phyloP scores from a whole-genome alignment of 306 rosid genomes.

The Quercus aquifolioides region DNA sequence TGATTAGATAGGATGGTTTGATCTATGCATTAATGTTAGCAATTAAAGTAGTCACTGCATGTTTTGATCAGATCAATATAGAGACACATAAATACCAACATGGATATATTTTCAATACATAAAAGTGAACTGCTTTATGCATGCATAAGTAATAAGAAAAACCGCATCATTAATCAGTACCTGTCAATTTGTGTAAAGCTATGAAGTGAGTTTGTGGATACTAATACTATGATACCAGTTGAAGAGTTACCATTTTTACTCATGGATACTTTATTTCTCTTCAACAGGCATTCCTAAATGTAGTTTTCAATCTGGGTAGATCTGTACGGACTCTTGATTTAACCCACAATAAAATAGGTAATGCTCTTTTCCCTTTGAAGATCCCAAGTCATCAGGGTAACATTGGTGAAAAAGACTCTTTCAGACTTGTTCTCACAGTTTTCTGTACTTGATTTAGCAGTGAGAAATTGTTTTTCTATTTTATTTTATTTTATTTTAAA shows the following conservation, averaged over 20 bases:
- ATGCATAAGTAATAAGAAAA: not conserved
- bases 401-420: slow-evolving; percentile 18
- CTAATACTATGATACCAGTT: not conserved
- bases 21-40: not conserved
- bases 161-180: not conserved
- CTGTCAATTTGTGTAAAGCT: not conserved
- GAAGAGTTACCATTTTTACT: not conserved
- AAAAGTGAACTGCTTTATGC: not conserved
- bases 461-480: not conserved
- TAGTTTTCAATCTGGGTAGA: slow-evolving; percentile 69
- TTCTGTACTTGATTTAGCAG: slow-evolving; percentile 2
- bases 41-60: not conserved
- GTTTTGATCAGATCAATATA: not conserved
- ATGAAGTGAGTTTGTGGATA: not conserved
- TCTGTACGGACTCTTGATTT: slow-evolving; percentile 86
- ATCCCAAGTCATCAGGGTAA: not conserved
- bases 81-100: not conserved
- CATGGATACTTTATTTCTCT: not conserved
- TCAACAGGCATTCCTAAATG: slow-evolving; percentile 76
- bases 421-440: not conserved
- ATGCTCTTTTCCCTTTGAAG: not conserved
- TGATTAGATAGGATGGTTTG: not conserved
- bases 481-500: no score
- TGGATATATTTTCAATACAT: not conserved
- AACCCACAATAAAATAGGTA: slow-evolving; percentile 81